Conservation (phyloP, 2,329 filamentous ascomycete genomes). For the Calonectria pauciramosa region DNA sequence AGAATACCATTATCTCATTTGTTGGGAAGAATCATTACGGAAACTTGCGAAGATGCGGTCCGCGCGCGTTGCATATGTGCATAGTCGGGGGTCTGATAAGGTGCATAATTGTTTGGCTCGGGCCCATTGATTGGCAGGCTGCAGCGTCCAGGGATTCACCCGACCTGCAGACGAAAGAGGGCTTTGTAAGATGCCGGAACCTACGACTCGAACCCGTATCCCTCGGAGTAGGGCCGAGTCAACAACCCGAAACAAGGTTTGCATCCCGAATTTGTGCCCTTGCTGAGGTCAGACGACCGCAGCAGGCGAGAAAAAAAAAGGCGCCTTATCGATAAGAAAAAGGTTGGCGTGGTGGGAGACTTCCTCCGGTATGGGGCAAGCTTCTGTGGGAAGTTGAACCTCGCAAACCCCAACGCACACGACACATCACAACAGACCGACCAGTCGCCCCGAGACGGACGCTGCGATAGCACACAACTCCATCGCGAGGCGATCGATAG, state of each 20-base stretch:
- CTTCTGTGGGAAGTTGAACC: constrained; percentile 35
- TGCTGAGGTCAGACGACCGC: constrained; percentile 16
- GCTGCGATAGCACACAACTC: constrained; percentile 10
- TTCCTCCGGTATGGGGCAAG: constrained; percentile 29
- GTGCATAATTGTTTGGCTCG: background rate
- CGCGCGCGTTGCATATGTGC: background rate
- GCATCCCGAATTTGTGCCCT: background rate
- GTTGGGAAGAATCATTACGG: background rate
- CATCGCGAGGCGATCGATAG: background rate
- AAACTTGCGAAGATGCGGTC: background rate
- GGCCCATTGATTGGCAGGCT: background rate
- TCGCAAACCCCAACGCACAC: constrained; percentile 43
- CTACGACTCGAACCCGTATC: background rate
- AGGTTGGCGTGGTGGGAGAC: constrained; percentile 38
- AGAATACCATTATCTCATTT: constrained; percentile 1
- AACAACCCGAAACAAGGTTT: background rate
- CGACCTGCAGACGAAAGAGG: background rate
- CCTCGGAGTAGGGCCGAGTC: background rate
- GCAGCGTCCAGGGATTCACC: background rate
- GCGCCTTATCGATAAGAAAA: constrained; percentile 51
- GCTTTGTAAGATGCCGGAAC: constrained; percentile 6
- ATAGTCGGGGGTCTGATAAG: background rate
- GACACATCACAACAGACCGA: constrained; percentile 35
- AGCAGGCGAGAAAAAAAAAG: constrained; percentile 8
- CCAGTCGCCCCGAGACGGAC: constrained; percentile 16